phyloP scores from a whole-genome alignment of 495 filamentous ascomycete genomes.

The Mytilinidion resinicola region DNA sequence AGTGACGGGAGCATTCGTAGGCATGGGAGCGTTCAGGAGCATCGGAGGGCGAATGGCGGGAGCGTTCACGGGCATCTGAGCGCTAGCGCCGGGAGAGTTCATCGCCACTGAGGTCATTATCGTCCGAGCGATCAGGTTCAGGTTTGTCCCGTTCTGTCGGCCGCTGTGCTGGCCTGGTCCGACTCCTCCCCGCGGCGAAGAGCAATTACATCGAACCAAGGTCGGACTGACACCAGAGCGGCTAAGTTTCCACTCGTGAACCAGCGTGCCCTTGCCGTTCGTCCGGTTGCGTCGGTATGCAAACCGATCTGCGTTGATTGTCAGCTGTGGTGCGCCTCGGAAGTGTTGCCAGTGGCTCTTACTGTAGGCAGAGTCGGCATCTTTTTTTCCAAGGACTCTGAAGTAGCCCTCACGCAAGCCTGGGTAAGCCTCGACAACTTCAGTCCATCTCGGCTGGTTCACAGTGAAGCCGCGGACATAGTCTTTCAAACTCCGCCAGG shows the following conservation, averaged over 20 bases:
- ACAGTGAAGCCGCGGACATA: conserved; percentile 7
- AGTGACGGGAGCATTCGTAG: no score
- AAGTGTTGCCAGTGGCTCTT: not conserved
- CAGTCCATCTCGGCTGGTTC: conserved; percentile 22
- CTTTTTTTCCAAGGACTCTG: conserved; percentile 6
- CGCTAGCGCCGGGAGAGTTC: not conserved
- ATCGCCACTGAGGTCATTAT: not conserved
- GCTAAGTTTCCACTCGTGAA: not conserved
- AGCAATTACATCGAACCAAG: not conserved
- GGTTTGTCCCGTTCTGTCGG: not conserved
- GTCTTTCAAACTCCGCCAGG: conserved; percentile 26
- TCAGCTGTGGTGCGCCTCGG: not conserved
- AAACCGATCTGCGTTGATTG: not conserved
- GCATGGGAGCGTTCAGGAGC: no score
- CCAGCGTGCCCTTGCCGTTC: not conserved
- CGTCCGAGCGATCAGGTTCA: not conserved
- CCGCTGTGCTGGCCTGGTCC: not conserved
- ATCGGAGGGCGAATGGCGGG: no score
- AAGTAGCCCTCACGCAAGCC: conserved; percentile 16
- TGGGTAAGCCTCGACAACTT: conserved; percentile 5
- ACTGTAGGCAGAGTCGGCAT: conserved; percentile 22
- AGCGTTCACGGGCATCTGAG: not conserved
- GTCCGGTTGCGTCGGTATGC: conserved; percentile 6
- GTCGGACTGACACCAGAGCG: not conserved
- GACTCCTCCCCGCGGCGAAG: not conserved